Evolutionary conservation across 495 filamentous ascomycete species (phyloP), one percentile per base, ranked within the genome.

Genomic region (Aspergillus nidulans): DNA sequence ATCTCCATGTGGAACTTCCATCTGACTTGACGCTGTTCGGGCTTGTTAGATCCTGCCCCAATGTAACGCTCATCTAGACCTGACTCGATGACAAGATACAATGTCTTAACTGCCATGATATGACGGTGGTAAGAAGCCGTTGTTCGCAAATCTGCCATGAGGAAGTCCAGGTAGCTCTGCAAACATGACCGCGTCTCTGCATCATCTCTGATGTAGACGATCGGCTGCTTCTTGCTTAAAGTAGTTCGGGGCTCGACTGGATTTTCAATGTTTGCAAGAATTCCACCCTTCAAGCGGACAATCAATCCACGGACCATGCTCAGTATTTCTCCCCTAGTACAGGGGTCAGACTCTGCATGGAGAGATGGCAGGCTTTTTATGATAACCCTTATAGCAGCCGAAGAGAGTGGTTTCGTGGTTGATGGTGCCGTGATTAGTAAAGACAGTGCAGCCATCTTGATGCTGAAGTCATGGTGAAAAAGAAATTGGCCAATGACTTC

Each of bases 101-200:
- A 64, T 0, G 85, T 80, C 49, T 84, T 90, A 32, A 96, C 62
- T 1, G 89, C 83, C 1, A 82, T 87, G n/a, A 90, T 87, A 57
- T 92, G 91, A 10, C 90, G 84, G 58, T 92, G 89, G 59, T 97
- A 97, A 16, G 89, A 89, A 15, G 87, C 79, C 0, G 85, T 88
- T 1, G 91, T 83, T 30, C 81, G 70, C 23, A 98, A 70, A 60
- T 96, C 90, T 12, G 69, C 65, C 36, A 78, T 71, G n/a, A 98
- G 64, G 56, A 94, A 92, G 0, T 71, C 50, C 4, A 87, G 44
- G 64, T 92, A 96, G 79, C 84, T 88, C 5, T 58, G 56, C 13
- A 94, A 45, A 61, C 92, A 96, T 0, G 61, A 62, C 21, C 76
- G 70, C 24, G 87, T 85, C 23, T 77, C 72, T 1, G 40, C n/a